phyloP scores from a whole-genome alignment of 768 basidiomycete species.

The Pluteus cervinus region DNA sequence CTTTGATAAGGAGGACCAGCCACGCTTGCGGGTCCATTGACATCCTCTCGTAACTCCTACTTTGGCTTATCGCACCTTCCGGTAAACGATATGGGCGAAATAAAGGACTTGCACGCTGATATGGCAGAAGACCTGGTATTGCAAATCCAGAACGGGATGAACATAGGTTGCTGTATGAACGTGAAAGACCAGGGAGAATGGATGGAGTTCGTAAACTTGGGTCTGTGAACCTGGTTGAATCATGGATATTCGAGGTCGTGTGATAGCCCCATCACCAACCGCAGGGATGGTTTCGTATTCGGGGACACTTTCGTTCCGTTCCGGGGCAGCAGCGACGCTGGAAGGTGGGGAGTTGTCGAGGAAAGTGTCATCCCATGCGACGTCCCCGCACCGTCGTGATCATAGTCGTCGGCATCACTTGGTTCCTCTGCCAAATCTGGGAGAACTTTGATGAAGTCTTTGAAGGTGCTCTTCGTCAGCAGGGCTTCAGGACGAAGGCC shows the following conservation, averaged over 20 bases:
- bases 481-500: constrained; percentile 89
- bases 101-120: constrained; percentile 12
- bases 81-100: constrained; percentile 17
- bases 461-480: constrained; percentile 77
- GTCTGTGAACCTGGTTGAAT: constrained; percentile 40
- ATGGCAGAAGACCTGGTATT: constrained; percentile 18
- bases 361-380: constrained; percentile 63
- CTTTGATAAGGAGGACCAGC: not conserved
- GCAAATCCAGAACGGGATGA: constrained; percentile 15
- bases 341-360: constrained; percentile 36
- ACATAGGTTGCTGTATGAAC: constrained; percentile 2
- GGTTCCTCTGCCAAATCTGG: constrained; percentile 75
- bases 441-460: constrained; percentile 69
- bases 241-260: constrained; percentile 76
- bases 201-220: constrained; percentile 11
- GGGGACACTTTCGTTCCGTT: constrained; percentile 36
- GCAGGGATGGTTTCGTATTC: constrained; percentile 89
- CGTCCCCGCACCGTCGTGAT: constrained; percentile 48
- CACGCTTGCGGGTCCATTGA: constrained; percentile 1
- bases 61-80: too few relatives aligned
- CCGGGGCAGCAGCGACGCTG: constrained; percentile 33
- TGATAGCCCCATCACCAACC: constrained; percentile 84
- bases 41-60: too few relatives aligned
- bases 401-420: constrained; percentile 28
- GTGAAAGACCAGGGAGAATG: constrained; percentile 13